Base-by-base conservation (phyloP, 106 monocot genomes). In the Narthecium ossifragum region DNA sequence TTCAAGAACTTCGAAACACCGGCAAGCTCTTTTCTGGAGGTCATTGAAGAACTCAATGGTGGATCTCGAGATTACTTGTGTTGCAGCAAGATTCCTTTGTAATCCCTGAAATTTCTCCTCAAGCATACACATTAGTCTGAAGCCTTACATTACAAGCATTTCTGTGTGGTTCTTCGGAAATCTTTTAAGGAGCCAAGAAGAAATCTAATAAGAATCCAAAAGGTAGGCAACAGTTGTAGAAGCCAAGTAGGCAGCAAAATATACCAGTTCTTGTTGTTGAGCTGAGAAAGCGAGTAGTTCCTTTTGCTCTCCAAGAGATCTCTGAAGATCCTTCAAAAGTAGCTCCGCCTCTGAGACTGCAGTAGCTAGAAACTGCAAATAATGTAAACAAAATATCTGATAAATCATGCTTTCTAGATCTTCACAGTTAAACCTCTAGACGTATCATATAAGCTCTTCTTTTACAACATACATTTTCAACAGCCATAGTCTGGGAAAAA, bases 1-100 rank as follows among this genome's bases (percentile, higher is more conserved):
- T 62, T 80, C 80, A 41, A 78, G 6, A 52, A 52, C 8, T 54
- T 26, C 22, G 20, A 59, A 30, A 14, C 81, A 56, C 53, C 52
- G 74, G 38, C 70, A 71, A 17, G 53, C 71, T 38, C 46, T 65
- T 11, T 9, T 51, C 14, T 60, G 53, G 6, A 85, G 32, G 47
- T 85, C 72, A 63, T 69, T 36, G 15, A 81, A 89, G 62, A 81
- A 84, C 65, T 78, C 71, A 30, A 77, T 20, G 30, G 80, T 73
- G 47, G 57, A 56, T 63, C 62, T 71, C 29, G 83, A 83, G 20
- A 88, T 80, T 26, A 36, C 63, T 62, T 67, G 73, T 68, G 80
- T 76, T 29, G 68, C 69, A 31, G 40, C 39, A 46, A 89, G 77
- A 55, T 33, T 80, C 40, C 77, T 64, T 53, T 72, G 66, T 46